These are phyloP conservation scores for Somion occarium DNA, from an alignment of 1,284 basidiomycete species.

Conservation along the genomic window DNA sequence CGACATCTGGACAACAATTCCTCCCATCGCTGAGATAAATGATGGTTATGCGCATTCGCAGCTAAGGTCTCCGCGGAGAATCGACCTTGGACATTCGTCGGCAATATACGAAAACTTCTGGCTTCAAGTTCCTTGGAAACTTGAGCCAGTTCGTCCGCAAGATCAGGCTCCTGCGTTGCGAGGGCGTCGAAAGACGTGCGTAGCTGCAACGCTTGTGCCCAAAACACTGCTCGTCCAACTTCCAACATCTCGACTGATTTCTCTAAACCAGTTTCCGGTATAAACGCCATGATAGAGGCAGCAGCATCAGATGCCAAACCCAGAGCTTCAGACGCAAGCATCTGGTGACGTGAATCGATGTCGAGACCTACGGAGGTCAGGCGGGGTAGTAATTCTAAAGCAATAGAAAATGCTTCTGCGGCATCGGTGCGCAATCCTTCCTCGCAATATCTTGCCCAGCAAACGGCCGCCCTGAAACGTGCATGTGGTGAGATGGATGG, in stretches of 20 bases:
- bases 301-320: background rate
- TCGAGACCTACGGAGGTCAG: background rate
- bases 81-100: background rate
- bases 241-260: slow-evolving; percentile 9
- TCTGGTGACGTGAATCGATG: background rate
- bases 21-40: slow-evolving; percentile 1
- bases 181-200: slow-evolving; percentile 4
- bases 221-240: slow-evolving; percentile 8
- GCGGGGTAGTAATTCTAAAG: background rate
- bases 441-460: background rate
- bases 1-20: slow-evolving; percentile 3
- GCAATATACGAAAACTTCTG: background rate
- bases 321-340: background rate
- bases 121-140: slow-evolving; percentile 2
- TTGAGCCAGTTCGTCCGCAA: background rate
- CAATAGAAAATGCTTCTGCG: background rate
- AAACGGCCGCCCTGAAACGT: background rate
- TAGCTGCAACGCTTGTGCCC: slow-evolving; percentile 10
- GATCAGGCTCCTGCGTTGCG: slow-evolving; percentile 1
- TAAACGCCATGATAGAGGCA: background rate
- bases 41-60: background rate
- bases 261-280: background rate
- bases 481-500: background rate
- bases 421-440: background rate
- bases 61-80: background rate